These are phyloP conservation scores for Escallonia rubra DNA, from an alignment of 129 eudicot species.

Conservation along the genomic window DNA sequence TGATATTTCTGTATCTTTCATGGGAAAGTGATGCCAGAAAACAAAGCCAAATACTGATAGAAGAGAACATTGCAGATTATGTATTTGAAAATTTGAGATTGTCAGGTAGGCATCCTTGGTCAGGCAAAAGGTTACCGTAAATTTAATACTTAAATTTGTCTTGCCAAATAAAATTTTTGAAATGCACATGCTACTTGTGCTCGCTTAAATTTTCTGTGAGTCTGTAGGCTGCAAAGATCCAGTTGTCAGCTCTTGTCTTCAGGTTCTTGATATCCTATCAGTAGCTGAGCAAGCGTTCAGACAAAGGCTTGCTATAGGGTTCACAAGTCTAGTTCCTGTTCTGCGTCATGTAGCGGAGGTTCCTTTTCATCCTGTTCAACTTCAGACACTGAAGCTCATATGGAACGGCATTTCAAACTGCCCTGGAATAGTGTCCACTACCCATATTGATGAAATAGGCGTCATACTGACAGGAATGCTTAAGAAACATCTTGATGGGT, in stretches of 20 bases:
- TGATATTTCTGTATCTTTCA: constrained; percentile 55
- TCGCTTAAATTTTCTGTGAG: not conserved
- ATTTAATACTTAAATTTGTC: not conserved
- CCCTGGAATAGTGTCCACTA: constrained; percentile 78
- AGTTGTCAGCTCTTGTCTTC: constrained; percentile 61
- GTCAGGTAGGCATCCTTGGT: constrained; percentile 44
- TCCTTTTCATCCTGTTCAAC: constrained; percentile 83
- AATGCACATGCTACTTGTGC: not conserved
- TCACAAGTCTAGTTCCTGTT: constrained; percentile 68
- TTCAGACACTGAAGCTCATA: constrained; percentile 62
- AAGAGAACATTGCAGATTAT: constrained; percentile 93
- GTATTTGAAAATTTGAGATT: constrained; percentile 84
- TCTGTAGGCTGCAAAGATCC: constrained; percentile 81
- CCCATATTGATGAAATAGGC: constrained; percentile 59
- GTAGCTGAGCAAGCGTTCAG: constrained; percentile 63
- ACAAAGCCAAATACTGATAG: constrained; percentile 61
- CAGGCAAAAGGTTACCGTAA: not conserved
- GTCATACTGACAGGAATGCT: constrained; percentile 56
- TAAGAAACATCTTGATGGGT: constrained; percentile 65
- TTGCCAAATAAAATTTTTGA: not conserved
- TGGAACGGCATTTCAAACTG: constrained; percentile 53
- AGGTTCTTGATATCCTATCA: constrained; percentile 78
- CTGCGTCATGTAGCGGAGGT: constrained; percentile 73
- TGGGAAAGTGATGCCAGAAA: constrained; percentile 47
- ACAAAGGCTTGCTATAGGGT: constrained; percentile 86